A percentile compares a stretch with the other conserved stretches of the same genome.
phyloP scores from a whole-genome alignment of 441 rosid species.

The Daphne laureola region DNA sequence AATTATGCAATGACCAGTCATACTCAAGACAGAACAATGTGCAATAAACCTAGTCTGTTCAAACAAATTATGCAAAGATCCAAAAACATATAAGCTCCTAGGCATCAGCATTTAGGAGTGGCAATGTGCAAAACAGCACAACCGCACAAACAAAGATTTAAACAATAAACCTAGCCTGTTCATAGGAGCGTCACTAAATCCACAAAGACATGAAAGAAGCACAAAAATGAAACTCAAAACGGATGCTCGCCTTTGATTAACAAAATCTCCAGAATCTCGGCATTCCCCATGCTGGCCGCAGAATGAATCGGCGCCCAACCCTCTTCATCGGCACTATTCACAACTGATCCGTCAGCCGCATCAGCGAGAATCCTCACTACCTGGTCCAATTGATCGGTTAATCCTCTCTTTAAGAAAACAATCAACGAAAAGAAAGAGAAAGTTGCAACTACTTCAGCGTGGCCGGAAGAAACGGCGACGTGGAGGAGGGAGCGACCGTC shows the following conservation, averaged over 20 bases:
- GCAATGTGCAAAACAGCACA: too few species aligned
- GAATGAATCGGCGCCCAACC: slow-evolving; percentile 94
- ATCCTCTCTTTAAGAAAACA: neutral
- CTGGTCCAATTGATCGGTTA: slow-evolving; percentile 24
- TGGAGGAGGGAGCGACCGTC: slow-evolving; percentile 90
- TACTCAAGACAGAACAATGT: neutral
- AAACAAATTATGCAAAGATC: too few species aligned
- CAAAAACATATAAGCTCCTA: too few species aligned
- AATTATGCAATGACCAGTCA: neutral
- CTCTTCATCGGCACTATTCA: slow-evolving; percentile 73
- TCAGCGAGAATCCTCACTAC: slow-evolving; percentile 43
- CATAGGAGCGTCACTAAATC: too few species aligned
- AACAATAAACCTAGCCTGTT: too few species aligned
- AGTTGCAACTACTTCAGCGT: slow-evolving; percentile 30
- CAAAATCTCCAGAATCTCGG: slow-evolving; percentile 51
- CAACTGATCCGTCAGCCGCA: slow-evolving; percentile 38
- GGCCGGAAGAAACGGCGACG: slow-evolving; percentile 58
- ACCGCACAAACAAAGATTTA: too few species aligned
- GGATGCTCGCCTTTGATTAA: slow-evolving; percentile 37
- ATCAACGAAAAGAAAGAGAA: neutral
- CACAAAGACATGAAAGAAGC: too few species aligned
- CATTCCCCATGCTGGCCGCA: slow-evolving; percentile 68
- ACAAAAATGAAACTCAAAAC: too few species aligned
- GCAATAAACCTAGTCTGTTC: neutral
- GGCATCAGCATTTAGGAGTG: too few species aligned